Conservation (phyloP, 768 basidiomycete species). For the Leccinum disarticulatum region DNA sequence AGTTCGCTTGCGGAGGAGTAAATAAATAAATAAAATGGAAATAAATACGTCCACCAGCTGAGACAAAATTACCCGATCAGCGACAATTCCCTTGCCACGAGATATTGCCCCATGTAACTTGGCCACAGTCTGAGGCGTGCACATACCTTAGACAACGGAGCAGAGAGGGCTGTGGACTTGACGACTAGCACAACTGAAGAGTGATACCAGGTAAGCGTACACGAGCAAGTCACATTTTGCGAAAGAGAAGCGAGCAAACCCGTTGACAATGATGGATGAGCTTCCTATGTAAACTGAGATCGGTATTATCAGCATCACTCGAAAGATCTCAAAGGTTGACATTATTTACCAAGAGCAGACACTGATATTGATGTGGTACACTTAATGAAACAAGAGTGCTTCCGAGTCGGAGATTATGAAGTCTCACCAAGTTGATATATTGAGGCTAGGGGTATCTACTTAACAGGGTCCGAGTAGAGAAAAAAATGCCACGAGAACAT, state of each 20-base stretch:
- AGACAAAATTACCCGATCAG: neutral
- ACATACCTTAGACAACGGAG: neutral
- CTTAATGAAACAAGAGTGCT: neutral
- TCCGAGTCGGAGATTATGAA: no score
- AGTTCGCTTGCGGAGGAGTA: neutral
- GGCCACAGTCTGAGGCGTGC: neutral
- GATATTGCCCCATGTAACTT: neutral
- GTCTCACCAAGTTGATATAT: constrained; percentile 5
- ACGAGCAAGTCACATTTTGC: neutral
- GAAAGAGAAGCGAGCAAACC: neutral
- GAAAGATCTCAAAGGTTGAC: no score
- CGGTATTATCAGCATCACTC: neutral
- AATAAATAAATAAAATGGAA: neutral
- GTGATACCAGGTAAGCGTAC: neutral
- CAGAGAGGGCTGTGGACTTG: neutral
- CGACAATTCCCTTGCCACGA: no score
- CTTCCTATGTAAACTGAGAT: neutral
- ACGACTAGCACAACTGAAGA: neutral
- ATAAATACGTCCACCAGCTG: constrained; percentile 1
- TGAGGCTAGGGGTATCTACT: constrained; percentile 1
- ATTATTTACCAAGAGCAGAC: neutral
- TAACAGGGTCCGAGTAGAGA: neutral
- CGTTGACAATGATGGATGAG: neutral
- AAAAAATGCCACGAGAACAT: neutral
- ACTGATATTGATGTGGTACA: neutral